phyloP scores from a whole-genome alignment of 2,329 filamentous ascomycete species.

The Spiromastix sp. region DNA sequence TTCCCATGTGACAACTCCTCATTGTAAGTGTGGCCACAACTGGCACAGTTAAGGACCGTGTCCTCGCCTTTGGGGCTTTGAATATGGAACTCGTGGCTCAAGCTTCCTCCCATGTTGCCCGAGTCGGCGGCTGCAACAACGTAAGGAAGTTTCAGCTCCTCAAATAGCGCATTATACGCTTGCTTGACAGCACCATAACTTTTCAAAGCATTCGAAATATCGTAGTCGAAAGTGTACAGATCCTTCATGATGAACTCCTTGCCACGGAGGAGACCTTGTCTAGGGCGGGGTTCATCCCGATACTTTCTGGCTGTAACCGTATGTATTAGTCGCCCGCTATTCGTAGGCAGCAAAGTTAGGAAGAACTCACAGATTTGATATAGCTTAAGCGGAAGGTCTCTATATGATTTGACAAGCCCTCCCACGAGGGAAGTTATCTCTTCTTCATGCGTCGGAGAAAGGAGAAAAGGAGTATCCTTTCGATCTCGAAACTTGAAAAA shows the following conservation, averaged over 20 bases:
- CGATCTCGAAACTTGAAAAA: conserved; percentile 74
- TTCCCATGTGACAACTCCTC: conserved; percentile 63
- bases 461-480: conserved; percentile 60
- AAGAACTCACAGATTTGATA: conserved; percentile 72
- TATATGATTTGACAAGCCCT: conserved; percentile 66
- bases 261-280: conserved; percentile 76
- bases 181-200: conserved; percentile 68
- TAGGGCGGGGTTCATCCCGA: conserved; percentile 78
- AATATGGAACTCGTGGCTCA: conserved; percentile 94
- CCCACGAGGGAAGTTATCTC: conserved; percentile 81
- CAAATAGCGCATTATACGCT: conserved; percentile 68
- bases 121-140: conserved; percentile 82
- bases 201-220: conserved; percentile 54
- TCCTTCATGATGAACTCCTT: conserved; percentile 98
- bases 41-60: conserved; percentile 62
- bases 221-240: conserved; percentile 85
- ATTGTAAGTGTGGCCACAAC: conserved; percentile 70
- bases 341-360: too few relatives aligned
- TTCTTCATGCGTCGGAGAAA: conserved; percentile 92
- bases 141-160: conserved; percentile 73
- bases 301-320: conserved; percentile 66
- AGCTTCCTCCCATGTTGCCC: conserved; percentile 85
- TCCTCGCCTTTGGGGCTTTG: conserved; percentile 74
- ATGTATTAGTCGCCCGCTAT: too few relatives aligned
- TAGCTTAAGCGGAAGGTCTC: conserved; percentile 70